Evolutionary conservation across 2,329 filamentous ascomycete genomes (phyloP).

Genomic region (Pseudocercospora macadamiae): DNA sequence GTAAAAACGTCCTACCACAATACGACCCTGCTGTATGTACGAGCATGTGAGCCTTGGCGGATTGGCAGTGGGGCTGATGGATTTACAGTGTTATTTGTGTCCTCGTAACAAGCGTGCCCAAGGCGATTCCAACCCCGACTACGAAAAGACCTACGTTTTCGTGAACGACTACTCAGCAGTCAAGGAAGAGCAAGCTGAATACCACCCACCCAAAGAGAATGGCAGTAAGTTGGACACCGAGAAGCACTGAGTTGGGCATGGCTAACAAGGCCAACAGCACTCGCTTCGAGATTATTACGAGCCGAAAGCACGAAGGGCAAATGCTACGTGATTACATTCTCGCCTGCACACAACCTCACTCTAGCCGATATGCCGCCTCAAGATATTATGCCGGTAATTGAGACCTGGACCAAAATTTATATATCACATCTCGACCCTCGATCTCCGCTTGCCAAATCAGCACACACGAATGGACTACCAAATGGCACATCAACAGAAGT

Average conservation of each 20-base stretch:
- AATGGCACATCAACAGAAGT: conserved; percentile 49
- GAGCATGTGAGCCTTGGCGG: background rate
- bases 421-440: conserved; percentile 74
- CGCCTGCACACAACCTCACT: conserved; percentile 84
- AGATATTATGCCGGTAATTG: conserved; percentile 80
- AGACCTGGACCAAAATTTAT: conserved; percentile 93
- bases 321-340: conserved; percentile 97
- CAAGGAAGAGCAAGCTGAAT: conserved; percentile 87
- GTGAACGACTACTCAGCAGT: conserved; percentile 98
- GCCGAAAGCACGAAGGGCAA: conserved; percentile 88
- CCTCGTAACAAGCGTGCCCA: conserved; percentile 87
- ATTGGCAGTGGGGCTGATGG: conserved; percentile 17
- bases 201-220: conserved; percentile 58
- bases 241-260: background rate
- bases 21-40: conserved; percentile 69
- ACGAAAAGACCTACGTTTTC: conserved; percentile 86
- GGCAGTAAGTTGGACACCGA: conserved; percentile 45
- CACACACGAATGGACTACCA: conserved; percentile 42
- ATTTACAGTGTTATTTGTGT: conserved; percentile 81
- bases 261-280: conserved; percentile 51
- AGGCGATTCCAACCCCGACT: conserved; percentile 83
- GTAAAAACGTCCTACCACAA: conserved; percentile 61
- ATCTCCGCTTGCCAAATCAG: conserved; percentile 62
- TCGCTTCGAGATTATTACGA: conserved; percentile 75
- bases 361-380: conserved; percentile 81